phyloP scores from a whole-genome alignment of 1,284 basidiomycete genomes.

The Athelia psychrophila region DNA sequence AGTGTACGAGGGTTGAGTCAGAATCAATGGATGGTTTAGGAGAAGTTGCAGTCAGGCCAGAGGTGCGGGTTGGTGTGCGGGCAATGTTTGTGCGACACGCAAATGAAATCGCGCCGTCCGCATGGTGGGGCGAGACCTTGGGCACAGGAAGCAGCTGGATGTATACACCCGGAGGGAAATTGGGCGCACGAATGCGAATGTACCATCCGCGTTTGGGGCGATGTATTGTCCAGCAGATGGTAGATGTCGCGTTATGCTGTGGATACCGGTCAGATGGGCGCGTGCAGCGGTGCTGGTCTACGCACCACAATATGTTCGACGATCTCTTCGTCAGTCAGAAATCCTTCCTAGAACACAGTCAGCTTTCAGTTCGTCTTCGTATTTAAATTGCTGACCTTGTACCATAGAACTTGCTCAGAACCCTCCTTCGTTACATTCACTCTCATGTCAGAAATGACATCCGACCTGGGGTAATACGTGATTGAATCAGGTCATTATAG shows the following conservation, averaged over 20 bases:
- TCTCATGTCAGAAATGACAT: conserved; percentile 70
- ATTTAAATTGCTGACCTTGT: conserved; percentile 49
- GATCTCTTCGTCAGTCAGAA: conserved; percentile 69
- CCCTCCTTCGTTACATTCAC: conserved; percentile 62
- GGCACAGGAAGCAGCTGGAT: conserved; percentile 63
- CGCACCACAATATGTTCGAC: conserved; percentile 69
- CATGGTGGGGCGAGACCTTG: conserved; percentile 48
- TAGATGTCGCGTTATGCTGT: conserved; percentile 64
- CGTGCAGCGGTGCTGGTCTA: conserved; percentile 9
- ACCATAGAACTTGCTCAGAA: conserved; percentile 63
- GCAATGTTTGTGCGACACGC: conserved; percentile 52
- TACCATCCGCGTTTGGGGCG: conserved; percentile 79
- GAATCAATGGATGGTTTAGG: conserved; percentile 28
- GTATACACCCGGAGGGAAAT: conserved; percentile 60
- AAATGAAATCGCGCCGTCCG: conserved; percentile 61
- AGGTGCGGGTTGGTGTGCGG: conserved; percentile 15
- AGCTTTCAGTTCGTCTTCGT: conserved; percentile 3
- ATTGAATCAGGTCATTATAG: background rate
- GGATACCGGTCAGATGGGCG: background rate
- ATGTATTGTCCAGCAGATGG: conserved; percentile 70
- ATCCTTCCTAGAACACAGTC: conserved; percentile 55
- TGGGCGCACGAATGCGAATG: conserved; percentile 65
- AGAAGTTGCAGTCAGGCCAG: conserved; percentile 1
- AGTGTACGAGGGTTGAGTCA: conserved; percentile 41
- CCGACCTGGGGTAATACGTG: conserved; percentile 46